A percentile compares a stretch with the other conserved stretches of the same genome.
phyloP scores from a whole-genome alignment of 1,284 basidiomycete genomes.

The Ustilago shanxiensis region DNA sequence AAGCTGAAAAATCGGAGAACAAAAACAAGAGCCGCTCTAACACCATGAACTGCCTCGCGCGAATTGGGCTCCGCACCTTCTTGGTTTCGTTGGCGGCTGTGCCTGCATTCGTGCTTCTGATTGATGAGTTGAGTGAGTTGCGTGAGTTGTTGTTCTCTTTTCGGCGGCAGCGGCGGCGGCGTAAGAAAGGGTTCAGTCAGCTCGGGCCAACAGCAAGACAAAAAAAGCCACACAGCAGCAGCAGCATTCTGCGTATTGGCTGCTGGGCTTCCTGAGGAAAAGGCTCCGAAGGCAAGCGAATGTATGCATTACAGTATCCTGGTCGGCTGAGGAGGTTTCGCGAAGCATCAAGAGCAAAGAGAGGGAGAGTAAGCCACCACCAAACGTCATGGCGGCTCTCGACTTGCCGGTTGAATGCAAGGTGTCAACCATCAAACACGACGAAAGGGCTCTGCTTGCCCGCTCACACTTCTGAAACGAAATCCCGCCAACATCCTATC shows the following conservation, averaged over 20 bases:
- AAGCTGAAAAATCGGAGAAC: neutral
- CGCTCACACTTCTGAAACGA: too few relatives aligned
- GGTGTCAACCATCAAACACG: neutral
- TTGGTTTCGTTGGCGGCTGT: neutral
- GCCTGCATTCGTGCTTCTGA: neutral
- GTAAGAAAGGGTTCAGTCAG: slow-evolving; percentile 7
- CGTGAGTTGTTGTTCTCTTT: slow-evolving; percentile 1
- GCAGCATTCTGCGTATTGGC: neutral
- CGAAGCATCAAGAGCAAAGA: neutral
- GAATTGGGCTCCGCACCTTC: neutral
- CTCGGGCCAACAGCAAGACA: slow-evolving; percentile 1
- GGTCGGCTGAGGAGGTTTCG: neutral
- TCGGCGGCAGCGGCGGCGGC: neutral
- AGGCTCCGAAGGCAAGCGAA: neutral
- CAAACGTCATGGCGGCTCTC: neutral
- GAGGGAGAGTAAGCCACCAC: neutral
- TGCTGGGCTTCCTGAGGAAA: neutral
- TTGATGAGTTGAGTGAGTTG: neutral
- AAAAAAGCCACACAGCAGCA: too few relatives aligned
- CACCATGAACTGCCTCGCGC: neutral
- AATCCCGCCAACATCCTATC: too few relatives aligned
- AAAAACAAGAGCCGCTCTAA: slow-evolving; percentile 3
- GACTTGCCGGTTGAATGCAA: slow-evolving; percentile 2
- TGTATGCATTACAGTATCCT: neutral
- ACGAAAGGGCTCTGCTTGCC: neutral